These are phyloP conservation scores for Radiomyces spectabilis DNA, from an alignment of 192 early-diverging fungal genomes.

Conservation along the genomic window DNA sequence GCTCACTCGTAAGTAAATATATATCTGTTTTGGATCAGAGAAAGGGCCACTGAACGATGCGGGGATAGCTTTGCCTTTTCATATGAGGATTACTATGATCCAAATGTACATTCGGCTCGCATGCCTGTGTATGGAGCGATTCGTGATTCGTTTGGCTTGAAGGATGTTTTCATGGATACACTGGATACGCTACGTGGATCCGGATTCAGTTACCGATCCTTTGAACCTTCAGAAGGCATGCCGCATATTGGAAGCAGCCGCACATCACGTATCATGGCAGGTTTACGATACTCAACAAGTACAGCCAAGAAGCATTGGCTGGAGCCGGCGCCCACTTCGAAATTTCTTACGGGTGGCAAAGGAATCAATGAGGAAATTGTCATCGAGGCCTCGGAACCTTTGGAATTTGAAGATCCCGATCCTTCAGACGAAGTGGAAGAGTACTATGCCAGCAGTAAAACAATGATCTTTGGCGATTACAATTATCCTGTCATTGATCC, in stretches of 20 bases:
- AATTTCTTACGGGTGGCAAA: constrained; percentile 5
- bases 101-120: constrained; percentile 59
- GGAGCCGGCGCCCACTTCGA: constrained; percentile 29
- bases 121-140: constrained; percentile 73
- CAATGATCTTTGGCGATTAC: constrained; percentile 43
- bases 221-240: constrained; percentile 66
- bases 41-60: too few species aligned
- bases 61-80: constrained; percentile 59
- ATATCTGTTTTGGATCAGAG: too few species aligned
- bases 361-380: constrained; percentile 10
- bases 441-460: constrained; percentile 31
- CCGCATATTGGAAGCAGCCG: constrained; percentile 47
- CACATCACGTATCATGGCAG: constrained; percentile 51
- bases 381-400: neutral
- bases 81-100: constrained; percentile 69
- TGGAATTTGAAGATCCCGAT: constrained; percentile 31
- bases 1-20: constrained; percentile 65
- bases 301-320: constrained; percentile 48
- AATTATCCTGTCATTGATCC: constrained; percentile 46
- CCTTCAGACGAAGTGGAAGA: constrained; percentile 33
- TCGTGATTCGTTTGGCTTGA: constrained; percentile 72
- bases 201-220: constrained; percentile 69
- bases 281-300: constrained; percentile 41
- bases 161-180: constrained; percentile 79
- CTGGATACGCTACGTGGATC: constrained; percentile 71